phyloP scores from a whole-genome alignment of 2,329 filamentous ascomycete genomes.

The Apiospora pterosperma region DNA sequence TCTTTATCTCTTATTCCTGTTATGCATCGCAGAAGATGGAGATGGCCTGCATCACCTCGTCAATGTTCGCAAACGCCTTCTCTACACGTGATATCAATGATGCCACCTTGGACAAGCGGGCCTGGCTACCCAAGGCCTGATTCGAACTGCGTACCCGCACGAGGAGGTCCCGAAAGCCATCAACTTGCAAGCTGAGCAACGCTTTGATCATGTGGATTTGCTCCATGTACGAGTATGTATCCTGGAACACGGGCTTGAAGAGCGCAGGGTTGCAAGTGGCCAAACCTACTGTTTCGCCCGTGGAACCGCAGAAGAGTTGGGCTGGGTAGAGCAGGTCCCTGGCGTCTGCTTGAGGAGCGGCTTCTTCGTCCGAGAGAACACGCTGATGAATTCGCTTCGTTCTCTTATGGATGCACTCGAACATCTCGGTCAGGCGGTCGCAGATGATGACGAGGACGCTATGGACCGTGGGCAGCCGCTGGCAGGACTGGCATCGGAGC shows the following conservation, averaged over 20 bases:
- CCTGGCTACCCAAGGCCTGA: constrained; percentile 9
- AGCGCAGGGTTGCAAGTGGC: constrained; percentile 20
- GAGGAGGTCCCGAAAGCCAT: constrained; percentile 21
- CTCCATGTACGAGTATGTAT: constrained; percentile 24
- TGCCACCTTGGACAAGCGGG: constrained; percentile 14
- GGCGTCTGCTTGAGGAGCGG: constrained; percentile 19
- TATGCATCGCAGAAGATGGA: no score
- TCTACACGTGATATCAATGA: constrained; percentile 12
- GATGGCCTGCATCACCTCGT: background rate
- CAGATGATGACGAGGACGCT: constrained; percentile 25
- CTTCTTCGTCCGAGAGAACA: background rate
- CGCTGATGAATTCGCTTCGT: constrained; percentile 12
- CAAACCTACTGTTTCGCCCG: constrained; percentile 6
- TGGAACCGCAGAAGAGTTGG: constrained; percentile 16
- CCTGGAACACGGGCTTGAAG: constrained; percentile 22
- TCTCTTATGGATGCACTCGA: constrained; percentile 20
- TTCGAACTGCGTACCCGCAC: constrained; percentile 8
- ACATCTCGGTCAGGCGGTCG: constrained; percentile 25
- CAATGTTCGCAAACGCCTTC: constrained; percentile 11
- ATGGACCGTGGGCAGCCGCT: constrained; percentile 9
- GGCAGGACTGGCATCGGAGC: constrained; percentile 21
- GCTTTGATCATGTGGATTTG: constrained; percentile 26
- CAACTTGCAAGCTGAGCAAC: constrained; percentile 22
- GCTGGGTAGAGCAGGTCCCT: constrained; percentile 27
- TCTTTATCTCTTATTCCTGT: no score